Percentiles rank a stretch among this genome's conserved stretches.
phyloP scores from a whole-genome alignment of 2,329 filamentous ascomycete genomes.

The Diplodia scrobiculata region DNA sequence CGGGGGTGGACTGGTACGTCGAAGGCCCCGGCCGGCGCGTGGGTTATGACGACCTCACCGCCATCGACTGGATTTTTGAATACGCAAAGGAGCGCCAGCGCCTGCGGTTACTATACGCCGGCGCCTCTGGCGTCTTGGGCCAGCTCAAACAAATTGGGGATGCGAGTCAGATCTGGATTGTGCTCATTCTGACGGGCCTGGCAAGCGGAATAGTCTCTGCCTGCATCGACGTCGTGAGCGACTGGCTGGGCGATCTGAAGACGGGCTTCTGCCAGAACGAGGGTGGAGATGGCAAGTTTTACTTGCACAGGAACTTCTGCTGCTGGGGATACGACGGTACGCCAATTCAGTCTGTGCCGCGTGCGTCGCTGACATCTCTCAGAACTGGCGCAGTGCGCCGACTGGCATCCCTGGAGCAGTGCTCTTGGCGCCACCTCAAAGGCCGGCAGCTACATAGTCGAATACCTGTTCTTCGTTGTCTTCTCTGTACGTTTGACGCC shows the following conservation, averaged over 20 bases:
- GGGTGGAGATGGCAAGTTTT: conserved; percentile 80
- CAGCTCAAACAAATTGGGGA: conserved; percentile 74
- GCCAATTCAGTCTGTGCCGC: conserved; percentile 22
- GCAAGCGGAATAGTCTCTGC: conserved; percentile 83
- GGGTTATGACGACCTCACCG: conserved; percentile 92
- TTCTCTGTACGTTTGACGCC: conserved; percentile 66
- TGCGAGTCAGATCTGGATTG: conserved; percentile 86
- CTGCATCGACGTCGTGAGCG: conserved; percentile 82
- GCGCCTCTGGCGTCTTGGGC: conserved; percentile 67
- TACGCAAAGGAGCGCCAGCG: conserved; percentile 94
- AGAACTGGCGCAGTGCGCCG: conserved; percentile 75
- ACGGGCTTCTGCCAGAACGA: conserved; percentile 79
- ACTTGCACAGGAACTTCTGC: conserved; percentile 88
- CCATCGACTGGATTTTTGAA: conserved; percentile 99
- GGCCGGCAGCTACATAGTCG: conserved; percentile 75
- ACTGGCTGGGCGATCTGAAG: conserved; percentile 94
- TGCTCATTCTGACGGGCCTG: conserved; percentile 82
- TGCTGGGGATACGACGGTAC: conserved; percentile 81
- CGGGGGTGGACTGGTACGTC: conserved; percentile 74
- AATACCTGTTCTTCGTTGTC: conserved; percentile 84
- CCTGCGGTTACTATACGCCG: conserved; percentile 72
- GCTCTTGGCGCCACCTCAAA: conserved; percentile 67
- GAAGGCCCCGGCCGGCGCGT: conserved; percentile 88
- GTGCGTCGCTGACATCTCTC: conserved; percentile 28
- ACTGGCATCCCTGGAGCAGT: conserved; percentile 84